Base-by-base conservation (phyloP, 1,284 basidiomycete species). In the Malassezia vespertilionis region DNA sequence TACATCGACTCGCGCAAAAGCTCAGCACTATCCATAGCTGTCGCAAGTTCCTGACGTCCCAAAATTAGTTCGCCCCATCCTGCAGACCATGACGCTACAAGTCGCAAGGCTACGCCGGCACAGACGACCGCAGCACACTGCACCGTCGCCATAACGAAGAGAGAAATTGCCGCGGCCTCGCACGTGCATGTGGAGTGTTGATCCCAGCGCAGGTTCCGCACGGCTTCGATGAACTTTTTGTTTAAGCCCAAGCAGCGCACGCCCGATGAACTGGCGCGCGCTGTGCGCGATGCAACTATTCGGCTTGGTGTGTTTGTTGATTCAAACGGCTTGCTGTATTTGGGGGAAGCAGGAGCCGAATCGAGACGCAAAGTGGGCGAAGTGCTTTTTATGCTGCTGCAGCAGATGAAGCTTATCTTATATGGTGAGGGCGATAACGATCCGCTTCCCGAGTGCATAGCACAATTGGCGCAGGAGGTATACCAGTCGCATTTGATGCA, bases 381-480 rank as follows among this genome's bases (percentile, higher is more conserved):
- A 57, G 88, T 91, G 49, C 79, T 89, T 8, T 80, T 82, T n/a
- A 87, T 85, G 76, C 82, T 82, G 65, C 76, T 91, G 20, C 82
- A 84, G 67, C 84, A 86, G 69, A 83, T 90, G 73, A 91, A 91
- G 73, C 76, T 76, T 15, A 79, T 91, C 58, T 77, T 93, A 40
- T 83, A 82, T 49, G 87, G 88, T 46, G 87, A 93, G 63, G 82
- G 84, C 51, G 53, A 52, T 35, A 33, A 20, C 80, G 86, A 89
- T 57, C 83, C 84, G 9, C 76, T 84, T 5, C 84, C 87, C 1
- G 61, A 71, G 27, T 52, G 54, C 15, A 62, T 69, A 1, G 65
- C 65, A 1, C 88, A 95, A 69, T 80, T 97, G 14, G 85, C 91
- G 0, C 88, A 95, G 69, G 91, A 97, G 70, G 85, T 88, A 5